Evolutionary conservation across 352 stramenopile genomes (phyloP).

Genomic region (Pythium phragmitis): DNA sequence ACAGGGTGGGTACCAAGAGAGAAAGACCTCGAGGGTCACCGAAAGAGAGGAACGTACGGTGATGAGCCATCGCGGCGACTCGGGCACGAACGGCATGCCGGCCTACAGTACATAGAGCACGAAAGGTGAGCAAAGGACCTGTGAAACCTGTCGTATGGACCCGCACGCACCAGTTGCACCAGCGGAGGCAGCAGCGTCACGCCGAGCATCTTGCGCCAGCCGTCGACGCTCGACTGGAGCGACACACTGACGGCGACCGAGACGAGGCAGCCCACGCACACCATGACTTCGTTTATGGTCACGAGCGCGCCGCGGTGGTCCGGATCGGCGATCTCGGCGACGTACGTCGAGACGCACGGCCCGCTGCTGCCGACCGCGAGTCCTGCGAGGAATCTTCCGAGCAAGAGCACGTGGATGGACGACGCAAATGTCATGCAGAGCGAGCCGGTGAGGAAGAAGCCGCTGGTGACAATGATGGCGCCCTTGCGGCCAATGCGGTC

Average conservation of each 20-base stretch:
- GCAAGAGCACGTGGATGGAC: constrained; percentile 48
- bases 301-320: constrained; percentile 57
- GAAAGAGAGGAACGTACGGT: constrained; percentile 6
- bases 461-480: constrained; percentile 58
- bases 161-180: constrained; percentile 47
- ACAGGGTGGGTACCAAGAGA: not conserved
- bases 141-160: too few relatives aligned
- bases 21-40: too few relatives aligned
- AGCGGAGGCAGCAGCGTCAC: constrained; percentile 63
- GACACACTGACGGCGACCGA: constrained; percentile 53
- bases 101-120: constrained; percentile 27
- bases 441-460: constrained; percentile 59
- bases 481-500: constrained; percentile 65
- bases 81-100: constrained; percentile 65
- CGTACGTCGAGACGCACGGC: constrained; percentile 62
- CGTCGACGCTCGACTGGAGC: constrained; percentile 43
- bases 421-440: constrained; percentile 66
- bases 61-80: constrained; percentile 69
- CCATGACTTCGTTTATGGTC: constrained; percentile 73
- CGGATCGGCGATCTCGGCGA: constrained; percentile 62
- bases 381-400: constrained; percentile 63
- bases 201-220: constrained; percentile 63
- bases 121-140: not conserved
- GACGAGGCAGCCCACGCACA: constrained; percentile 67
- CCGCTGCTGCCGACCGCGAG: constrained; percentile 63